Evolutionary conservation across 1,284 basidiomycete genomes (phyloP).

Genomic region (Hymenochaete sp.): DNA sequence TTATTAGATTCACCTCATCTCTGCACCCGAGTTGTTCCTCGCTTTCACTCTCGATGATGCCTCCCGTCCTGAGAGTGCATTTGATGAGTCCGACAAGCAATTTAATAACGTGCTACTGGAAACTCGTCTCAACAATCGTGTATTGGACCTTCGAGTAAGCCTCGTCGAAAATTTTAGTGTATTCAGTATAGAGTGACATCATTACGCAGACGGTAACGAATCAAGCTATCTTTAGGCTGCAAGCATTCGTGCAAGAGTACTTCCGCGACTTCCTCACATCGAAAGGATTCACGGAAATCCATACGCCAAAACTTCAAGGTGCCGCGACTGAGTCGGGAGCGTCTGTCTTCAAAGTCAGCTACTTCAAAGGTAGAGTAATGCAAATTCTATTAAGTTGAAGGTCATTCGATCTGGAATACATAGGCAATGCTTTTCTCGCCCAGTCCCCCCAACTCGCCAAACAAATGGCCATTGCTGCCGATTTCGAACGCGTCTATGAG

Average conservation of each 20-base stretch:
- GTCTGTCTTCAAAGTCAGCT: slow-evolving; percentile 95
- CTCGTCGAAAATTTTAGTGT: not conserved
- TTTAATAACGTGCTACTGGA: slow-evolving; percentile 67
- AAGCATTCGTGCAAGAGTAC: slow-evolving; percentile 79
- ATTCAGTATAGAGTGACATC: slow-evolving; percentile 15
- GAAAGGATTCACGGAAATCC: slow-evolving; percentile 87
- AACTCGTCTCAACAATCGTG: slow-evolving; percentile 91
- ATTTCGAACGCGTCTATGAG: slow-evolving; percentile 97
- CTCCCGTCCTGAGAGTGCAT: slow-evolving; percentile 71
- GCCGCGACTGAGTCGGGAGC: slow-evolving; percentile 96
- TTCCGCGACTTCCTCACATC: slow-evolving; percentile 82
- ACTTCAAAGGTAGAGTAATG: slow-evolving; percentile 79
- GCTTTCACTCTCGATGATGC: slow-evolving; percentile 79
- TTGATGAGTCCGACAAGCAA: slow-evolving; percentile 39
- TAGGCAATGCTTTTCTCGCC: slow-evolving; percentile 88
- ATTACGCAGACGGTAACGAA: slow-evolving; percentile 77
- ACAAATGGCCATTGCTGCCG: slow-evolving; percentile 98
- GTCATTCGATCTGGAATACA: not conserved
- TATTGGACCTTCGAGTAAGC: slow-evolving; percentile 85
- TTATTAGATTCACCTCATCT: slow-evolving; percentile 14
- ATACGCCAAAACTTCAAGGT: slow-evolving; percentile 95
- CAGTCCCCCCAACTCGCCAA: slow-evolving; percentile 97
- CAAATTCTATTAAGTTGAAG: not conserved
- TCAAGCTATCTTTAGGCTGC: slow-evolving; percentile 92
- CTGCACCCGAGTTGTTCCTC: slow-evolving; percentile 30